phyloP scores from a whole-genome alignment of 768 basidiomycete species.

The Saitozyma podzolica region DNA sequence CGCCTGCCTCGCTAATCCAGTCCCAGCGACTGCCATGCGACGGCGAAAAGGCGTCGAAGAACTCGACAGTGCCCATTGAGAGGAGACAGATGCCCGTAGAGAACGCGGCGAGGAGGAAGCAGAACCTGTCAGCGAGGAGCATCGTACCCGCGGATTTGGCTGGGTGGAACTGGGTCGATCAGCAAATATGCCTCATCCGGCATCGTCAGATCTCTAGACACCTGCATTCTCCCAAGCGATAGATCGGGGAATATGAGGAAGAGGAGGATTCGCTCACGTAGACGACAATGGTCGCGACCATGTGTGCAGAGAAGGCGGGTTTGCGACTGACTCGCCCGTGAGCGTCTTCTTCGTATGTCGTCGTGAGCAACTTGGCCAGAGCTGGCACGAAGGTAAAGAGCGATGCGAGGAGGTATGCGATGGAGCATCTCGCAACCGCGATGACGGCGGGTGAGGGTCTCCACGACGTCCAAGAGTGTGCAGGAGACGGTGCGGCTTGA shows the following conservation, averaged over 20 bases:
- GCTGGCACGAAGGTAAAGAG: slow-evolving; percentile 86
- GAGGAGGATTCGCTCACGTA: slow-evolving; percentile 61
- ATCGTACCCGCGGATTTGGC: slow-evolving; percentile 90
- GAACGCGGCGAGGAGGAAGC: slow-evolving; percentile 61
- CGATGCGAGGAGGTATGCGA: slow-evolving; percentile 85
- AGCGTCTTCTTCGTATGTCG: slow-evolving; percentile 58
- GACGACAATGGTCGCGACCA: slow-evolving; percentile 73
- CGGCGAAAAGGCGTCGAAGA: slow-evolving; percentile 60
- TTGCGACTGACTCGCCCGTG: slow-evolving; percentile 40
- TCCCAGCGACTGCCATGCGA: slow-evolving; percentile 40
- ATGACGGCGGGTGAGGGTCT: slow-evolving; percentile 30
- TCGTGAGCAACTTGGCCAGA: slow-evolving; percentile 61
- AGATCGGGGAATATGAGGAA: background rate
- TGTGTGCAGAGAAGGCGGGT: slow-evolving; percentile 80
- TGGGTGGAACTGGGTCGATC: slow-evolving; percentile 74
- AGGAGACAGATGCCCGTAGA: slow-evolving; percentile 71
- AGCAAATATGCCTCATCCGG: background rate
- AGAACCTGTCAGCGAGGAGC: slow-evolving; percentile 85
- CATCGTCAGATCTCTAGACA: too few species aligned
- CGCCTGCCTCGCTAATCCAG: slow-evolving; percentile 60
- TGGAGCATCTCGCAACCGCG: slow-evolving; percentile 75
- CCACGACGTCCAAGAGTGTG: slow-evolving; percentile 8
- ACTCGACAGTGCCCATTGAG: slow-evolving; percentile 77
- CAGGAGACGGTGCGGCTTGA: too few species aligned
- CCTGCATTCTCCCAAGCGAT: too few species aligned